Evolutionary conservation across 768 basidiomycete species (phyloP).

Genomic region (Xanthoconium stramineum): DNA sequence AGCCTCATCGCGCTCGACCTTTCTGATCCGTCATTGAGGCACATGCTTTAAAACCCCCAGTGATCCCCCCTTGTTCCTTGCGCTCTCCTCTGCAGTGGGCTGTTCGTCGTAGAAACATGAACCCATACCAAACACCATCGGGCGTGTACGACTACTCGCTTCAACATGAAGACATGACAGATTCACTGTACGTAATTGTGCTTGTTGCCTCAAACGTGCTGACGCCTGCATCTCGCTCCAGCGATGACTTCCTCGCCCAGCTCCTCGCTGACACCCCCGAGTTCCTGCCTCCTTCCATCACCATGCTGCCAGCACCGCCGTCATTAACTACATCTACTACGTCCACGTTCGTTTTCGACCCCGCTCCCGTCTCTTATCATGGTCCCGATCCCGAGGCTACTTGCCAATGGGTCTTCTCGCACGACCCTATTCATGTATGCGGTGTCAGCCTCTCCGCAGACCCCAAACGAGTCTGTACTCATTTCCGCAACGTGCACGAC

Average conservation of each 20-base stretch:
- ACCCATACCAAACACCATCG: not conserved
- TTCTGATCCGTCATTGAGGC: not conserved
- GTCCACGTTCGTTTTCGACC: not conserved
- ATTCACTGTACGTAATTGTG: constrained; percentile 10
- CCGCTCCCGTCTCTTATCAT: not conserved
- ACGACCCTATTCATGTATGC: not conserved
- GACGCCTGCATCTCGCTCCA: not conserved
- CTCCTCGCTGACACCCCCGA: constrained; percentile 5
- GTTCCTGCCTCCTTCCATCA: not conserved
- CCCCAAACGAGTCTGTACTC: not conserved
- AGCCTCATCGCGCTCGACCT: not conserved
- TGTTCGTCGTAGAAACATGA: not conserved
- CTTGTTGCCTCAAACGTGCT: not conserved
- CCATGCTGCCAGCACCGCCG: too few species aligned
- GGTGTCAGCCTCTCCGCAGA: constrained; percentile 2
- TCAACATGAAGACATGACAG: not conserved
- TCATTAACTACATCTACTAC: not conserved
- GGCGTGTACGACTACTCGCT: constrained; percentile 2
- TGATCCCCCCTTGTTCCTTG: not conserved
- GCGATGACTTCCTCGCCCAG: constrained; percentile 13
- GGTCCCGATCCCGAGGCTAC: not conserved
- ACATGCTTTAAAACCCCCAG: constrained; percentile 4
- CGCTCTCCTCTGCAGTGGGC: not conserved
- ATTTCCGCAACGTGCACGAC: constrained; percentile 12
- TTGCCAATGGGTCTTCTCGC: constrained; percentile 12